A percentile compares a stretch with the other conserved stretches of the same genome.
Conservation (phyloP, 192 early-diverging fungal species). For the Backusella parvicylindrica region DNA sequence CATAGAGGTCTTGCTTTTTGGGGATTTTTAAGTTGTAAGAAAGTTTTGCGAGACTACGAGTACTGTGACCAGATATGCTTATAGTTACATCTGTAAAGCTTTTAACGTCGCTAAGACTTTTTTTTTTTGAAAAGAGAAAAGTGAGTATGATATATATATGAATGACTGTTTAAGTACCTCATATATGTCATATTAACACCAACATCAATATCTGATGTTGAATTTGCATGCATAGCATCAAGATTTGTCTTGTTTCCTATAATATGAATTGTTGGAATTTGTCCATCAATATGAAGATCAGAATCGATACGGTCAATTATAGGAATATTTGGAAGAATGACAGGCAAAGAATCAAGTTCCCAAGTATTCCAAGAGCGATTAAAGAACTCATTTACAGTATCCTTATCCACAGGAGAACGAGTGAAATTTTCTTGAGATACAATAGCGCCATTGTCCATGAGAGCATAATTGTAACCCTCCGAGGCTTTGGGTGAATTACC, state of each 20-base stretch:
- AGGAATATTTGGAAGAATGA: slow-evolving; percentile 2
- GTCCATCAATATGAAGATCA: slow-evolving; percentile 4
- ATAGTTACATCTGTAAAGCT: background rate
- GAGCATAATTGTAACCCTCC: background rate
- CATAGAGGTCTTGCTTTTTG: background rate
- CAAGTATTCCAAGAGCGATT: slow-evolving; percentile 1
- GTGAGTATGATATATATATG: background rate
- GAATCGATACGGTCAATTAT: background rate
- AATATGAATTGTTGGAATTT: slow-evolving; percentile 6
- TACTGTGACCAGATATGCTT: background rate
- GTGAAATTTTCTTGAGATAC: background rate
- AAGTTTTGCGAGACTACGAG: background rate
- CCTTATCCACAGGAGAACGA: background rate
- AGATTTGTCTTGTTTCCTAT: slow-evolving; percentile 3
- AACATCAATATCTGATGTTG: background rate
- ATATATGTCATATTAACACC: slow-evolving; percentile 4
- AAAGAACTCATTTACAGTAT: slow-evolving; percentile 1
- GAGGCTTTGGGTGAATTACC: background rate
- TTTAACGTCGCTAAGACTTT: background rate
- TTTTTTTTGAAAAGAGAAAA: background rate
- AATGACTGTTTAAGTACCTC: background rate
- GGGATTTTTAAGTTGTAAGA: background rate
- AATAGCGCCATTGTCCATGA: background rate
- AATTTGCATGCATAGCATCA: background rate
- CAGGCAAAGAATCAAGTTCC: background rate